Evolutionary conservation across 2,329 filamentous ascomycete genomes (phyloP).

Genomic region (Aspergillus ochraceus): DNA sequence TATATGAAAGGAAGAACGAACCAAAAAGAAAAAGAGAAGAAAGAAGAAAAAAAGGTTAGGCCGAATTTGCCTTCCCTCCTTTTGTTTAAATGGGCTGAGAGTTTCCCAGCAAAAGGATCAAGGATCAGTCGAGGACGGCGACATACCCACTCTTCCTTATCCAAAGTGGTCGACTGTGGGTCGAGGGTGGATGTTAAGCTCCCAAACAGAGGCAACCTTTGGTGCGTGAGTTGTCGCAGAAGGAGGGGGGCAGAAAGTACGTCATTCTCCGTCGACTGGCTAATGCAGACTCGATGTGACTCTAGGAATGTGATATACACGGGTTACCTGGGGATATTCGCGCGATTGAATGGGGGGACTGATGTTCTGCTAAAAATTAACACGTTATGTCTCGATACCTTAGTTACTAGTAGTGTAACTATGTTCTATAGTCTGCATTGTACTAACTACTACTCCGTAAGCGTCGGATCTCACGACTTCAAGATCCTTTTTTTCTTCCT

Average conservation of each 20-base stretch:
- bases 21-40: not conserved
- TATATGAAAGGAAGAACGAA: not conserved
- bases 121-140: slow-evolving; percentile 27
- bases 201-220: slow-evolving; percentile 12
- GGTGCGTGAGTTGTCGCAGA: slow-evolving; percentile 12
- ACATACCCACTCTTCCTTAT: slow-evolving; percentile 35
- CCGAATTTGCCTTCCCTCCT: not conserved
- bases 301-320: slow-evolving; percentile 11
- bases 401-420: too few species aligned
- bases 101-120: not conserved
- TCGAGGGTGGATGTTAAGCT: slow-evolving; percentile 32
- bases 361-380: too few species aligned
- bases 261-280: not conserved
- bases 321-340: not conserved
- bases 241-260: slow-evolving; percentile 7
- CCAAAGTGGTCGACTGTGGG: slow-evolving; percentile 31
- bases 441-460: not conserved
- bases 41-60: not conserved
- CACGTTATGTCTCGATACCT: too few species aligned
- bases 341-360: not conserved
- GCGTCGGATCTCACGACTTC: slow-evolving; percentile 6
- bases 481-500: slow-evolving; percentile 16
- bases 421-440: too few species aligned
- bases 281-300: slow-evolving; percentile 8
- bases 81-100: slow-evolving; percentile 4